Evolutionary conservation across 177 flowering plant species (phyloP), one percentile per base, ranked within the genome.

Genomic region (Vitis hybrid): DNA sequence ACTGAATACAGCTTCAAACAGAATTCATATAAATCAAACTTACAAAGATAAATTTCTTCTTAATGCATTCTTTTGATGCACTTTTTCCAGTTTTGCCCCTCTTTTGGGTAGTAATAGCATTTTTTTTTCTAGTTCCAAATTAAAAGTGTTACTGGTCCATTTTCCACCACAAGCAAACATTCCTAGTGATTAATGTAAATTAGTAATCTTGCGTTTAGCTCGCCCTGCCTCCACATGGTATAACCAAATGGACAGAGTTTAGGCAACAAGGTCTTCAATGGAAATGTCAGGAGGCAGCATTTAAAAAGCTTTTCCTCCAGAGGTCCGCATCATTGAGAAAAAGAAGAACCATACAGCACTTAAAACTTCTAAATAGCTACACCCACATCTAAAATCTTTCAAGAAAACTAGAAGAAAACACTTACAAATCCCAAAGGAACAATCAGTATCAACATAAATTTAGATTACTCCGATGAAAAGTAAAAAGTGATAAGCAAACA

Each of bases 1-100:
- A 34, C 49, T 62, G 34, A 58, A 73, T 67, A 56, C 48, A 69
- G 34, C 49, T 67, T 77, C 56, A 66, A 13, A 58, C 32, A 14
- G 34, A 65, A 34, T 14, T 45, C 67, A 61, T 64, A 26, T 48
- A 68, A 70, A 70, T 56, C 15, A 56, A 52, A 5, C 12, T 23
- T 26, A 10, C 15, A 59, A 49, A 40, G 1, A 23, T 50, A 60
- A 60, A 52, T 32, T 66, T 1, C 5, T 17, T 17, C 55, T 3
- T 26, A 26, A 14, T 19, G 45, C 45, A 40, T 40, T 40, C 45
- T 40, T 9, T 40, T 40, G 45, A 40, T 40, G 45, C 45, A 40
- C 45, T 40, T 40, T 26, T 40, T 40, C 45, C 45, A 40, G 45
- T 40, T 40, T 40, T 40, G 45, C 45, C 45, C 45, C 45, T 40